Evolutionary conservation across 2,329 filamentous ascomycete species (phyloP), one percentile per base, ranked within the genome.

Genomic region (Lachnellula arida): DNA sequence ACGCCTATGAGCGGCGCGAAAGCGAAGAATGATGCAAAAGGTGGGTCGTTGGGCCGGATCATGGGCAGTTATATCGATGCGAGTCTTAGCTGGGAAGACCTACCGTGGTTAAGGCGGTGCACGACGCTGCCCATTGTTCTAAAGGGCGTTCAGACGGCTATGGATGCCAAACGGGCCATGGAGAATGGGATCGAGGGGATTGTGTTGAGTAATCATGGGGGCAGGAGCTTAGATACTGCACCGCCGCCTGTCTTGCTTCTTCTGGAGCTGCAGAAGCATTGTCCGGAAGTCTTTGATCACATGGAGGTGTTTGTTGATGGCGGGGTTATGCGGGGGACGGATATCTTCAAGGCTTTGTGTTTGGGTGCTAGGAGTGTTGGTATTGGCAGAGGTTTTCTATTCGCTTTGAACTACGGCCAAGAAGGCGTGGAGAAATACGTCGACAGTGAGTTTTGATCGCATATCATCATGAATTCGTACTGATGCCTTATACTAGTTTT

Each of bases 151-250:
- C 85, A 89, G 72, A 81, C 79, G 14, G 79, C 81, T 0, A 74
- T 76, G 42, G 87, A 91, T 68, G 86, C 86, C 14, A 73, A 76
- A 51, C 76, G 74, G 61, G 83, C 83, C 2, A 76, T 84, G 37
- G 77, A 86, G 51, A 65, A 77, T 12, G 85, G 84, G 0, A 80
- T 81, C 3, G 81, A 89, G 61, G 87, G 82, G 0, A 87, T 91
- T 48, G 78, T 90, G 1, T 74, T 90, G 1, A 82, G 78, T 14
- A 91, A 91, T 62, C 87, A 91, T 67, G 87, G 86, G 1, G 87
- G 87, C 0, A 71, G 87, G 40, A 77, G 72, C 51, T 65, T 78
- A 1, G 78, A 81, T 56, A 81, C 67, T 62, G 73, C 76, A 0
- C 76, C 80, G 2, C 73, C 85, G 0, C 76, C 80, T 0, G 75